These are phyloP conservation scores for Xylaria flabelliformis DNA, from an alignment of 495 filamentous ascomycete genomes.

Conservation along the genomic window DNA sequence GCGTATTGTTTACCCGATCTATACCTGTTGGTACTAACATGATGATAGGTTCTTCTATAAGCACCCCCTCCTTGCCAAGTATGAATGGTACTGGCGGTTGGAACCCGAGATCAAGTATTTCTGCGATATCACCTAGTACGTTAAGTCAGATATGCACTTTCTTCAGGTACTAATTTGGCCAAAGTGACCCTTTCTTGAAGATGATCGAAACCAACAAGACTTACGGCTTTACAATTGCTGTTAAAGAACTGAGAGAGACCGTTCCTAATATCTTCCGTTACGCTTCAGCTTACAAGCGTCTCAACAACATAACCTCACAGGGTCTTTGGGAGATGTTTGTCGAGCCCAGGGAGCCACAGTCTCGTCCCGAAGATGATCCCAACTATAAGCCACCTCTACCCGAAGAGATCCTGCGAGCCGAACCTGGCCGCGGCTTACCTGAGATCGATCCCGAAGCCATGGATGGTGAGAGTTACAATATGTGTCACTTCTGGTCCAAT, in stretches of 20 bases:
- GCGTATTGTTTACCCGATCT: slow-evolving; percentile 29
- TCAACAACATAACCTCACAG: slow-evolving; percentile 87
- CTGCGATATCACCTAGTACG: slow-evolving; percentile 99
- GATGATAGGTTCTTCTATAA: slow-evolving; percentile 88
- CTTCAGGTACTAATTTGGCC: slow-evolving; percentile 28
- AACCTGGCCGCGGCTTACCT: slow-evolving; percentile 73
- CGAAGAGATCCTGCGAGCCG: slow-evolving; percentile 79
- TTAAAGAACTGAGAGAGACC: slow-evolving; percentile 97
- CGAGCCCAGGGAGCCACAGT: slow-evolving; percentile 69
- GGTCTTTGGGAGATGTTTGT: slow-evolving; percentile 99
- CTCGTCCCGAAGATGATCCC: slow-evolving; percentile 60
- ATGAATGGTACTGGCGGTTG: slow-evolving; percentile 99
- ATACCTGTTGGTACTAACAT: slow-evolving; percentile 30
- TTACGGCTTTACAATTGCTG: slow-evolving; percentile 98
- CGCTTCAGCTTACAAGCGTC: slow-evolving; percentile 97
- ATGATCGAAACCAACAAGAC: slow-evolving; percentile 96
- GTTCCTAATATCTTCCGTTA: slow-evolving; percentile 99
- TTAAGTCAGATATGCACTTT: background rate
- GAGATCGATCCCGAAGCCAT: slow-evolving; percentile 92
- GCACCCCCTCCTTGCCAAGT: slow-evolving; percentile 92
- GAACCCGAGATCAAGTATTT: slow-evolving; percentile 99
- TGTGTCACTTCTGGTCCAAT: slow-evolving; percentile 99
- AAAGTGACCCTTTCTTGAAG: slow-evolving; percentile 90
- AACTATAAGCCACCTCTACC: slow-evolving; percentile 77
- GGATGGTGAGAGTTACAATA: slow-evolving; percentile 98